phyloP scores from a whole-genome alignment of 345 rosid genomes.

The Noccaea bulbosa region DNA sequence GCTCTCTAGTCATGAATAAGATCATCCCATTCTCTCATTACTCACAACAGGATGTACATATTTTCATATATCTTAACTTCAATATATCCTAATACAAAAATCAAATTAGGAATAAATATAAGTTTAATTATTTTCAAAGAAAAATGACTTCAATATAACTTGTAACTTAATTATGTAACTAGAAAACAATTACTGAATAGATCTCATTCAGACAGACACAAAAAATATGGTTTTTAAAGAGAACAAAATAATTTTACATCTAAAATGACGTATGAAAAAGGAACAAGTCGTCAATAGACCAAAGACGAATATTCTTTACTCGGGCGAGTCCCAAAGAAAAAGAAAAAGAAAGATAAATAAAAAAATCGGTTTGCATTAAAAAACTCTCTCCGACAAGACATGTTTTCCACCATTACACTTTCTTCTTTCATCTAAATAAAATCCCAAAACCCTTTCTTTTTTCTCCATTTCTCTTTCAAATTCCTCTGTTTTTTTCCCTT shows the following conservation, averaged over 20 bases:
- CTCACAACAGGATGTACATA: too few relatives aligned
- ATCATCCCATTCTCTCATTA: too few relatives aligned
- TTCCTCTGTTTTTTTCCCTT: neutral
- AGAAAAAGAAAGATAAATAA: neutral
- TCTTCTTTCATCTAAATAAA: slow-evolving; percentile 22
- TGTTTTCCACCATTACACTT: slow-evolving; percentile 39
- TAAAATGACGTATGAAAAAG: neutral
- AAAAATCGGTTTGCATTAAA: neutral
- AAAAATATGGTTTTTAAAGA: too few relatives aligned
- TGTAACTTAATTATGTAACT: neutral
- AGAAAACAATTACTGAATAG: neutral
- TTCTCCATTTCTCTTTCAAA: neutral
- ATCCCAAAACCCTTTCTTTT: slow-evolving; percentile 12
- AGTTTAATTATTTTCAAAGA: neutral
- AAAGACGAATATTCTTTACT: slow-evolving; percentile 38
- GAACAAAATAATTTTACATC: too few relatives aligned
- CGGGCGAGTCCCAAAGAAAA: neutral
- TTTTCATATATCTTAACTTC: too few relatives aligned
- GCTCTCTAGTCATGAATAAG: too few relatives aligned
- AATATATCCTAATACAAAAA: too few relatives aligned
- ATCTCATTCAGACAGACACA: neutral
- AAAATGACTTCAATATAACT: neutral
- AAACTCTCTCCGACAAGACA: slow-evolving; percentile 42
- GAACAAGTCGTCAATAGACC: neutral
- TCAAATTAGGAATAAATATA: neutral